A percentile compares a stretch with the other conserved stretches of the same genome.
Conservation (phyloP, 768 basidiomycete species). For the Termitomyces heimii region DNA sequence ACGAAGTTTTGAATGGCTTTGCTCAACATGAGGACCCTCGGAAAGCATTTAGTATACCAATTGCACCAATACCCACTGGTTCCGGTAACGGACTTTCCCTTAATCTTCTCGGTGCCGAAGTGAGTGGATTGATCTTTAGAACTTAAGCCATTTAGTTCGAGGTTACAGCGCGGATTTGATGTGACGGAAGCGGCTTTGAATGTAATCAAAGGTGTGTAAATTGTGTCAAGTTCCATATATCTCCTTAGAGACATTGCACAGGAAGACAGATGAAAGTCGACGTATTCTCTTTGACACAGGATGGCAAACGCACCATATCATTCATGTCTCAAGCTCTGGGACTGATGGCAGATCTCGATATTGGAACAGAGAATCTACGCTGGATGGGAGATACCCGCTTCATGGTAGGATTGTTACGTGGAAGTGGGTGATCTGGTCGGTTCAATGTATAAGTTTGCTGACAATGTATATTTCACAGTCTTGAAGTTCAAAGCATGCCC, state of each 20-base stretch:
- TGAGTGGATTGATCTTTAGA: conserved; percentile 20
- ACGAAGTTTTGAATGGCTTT: conserved; percentile 83
- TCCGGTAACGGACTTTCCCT: conserved; percentile 75
- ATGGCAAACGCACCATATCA: conserved; percentile 55
- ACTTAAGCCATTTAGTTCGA: not conserved
- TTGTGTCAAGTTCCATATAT: not conserved
- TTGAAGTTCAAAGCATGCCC: conserved; percentile 58
- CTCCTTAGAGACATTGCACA: conserved; percentile 19
- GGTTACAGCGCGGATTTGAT: conserved; percentile 58
- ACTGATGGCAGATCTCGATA: conserved; percentile 80
- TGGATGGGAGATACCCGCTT: conserved; percentile 88
- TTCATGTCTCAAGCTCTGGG: conserved; percentile 84
- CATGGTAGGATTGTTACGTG: conserved; percentile 62
- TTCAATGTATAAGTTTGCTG: not conserved
- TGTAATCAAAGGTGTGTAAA: conserved; percentile 64
- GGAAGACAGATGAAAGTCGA: conserved; percentile 73
- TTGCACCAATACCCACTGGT: conserved; percentile 78
- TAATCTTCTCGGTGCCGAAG: conserved; percentile 67
- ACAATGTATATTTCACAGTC: conserved; percentile 31
- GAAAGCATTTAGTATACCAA: conserved; percentile 59
- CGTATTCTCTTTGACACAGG: conserved; percentile 71
- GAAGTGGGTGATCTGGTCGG: conserved; percentile 36
- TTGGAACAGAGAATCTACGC: conserved; percentile 77
- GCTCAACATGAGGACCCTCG: conserved; percentile 55
- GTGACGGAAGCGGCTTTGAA: conserved; percentile 70